Evolutionary conservation across 768 basidiomycete species (phyloP).

Genomic region (Galerina marginata): DNA sequence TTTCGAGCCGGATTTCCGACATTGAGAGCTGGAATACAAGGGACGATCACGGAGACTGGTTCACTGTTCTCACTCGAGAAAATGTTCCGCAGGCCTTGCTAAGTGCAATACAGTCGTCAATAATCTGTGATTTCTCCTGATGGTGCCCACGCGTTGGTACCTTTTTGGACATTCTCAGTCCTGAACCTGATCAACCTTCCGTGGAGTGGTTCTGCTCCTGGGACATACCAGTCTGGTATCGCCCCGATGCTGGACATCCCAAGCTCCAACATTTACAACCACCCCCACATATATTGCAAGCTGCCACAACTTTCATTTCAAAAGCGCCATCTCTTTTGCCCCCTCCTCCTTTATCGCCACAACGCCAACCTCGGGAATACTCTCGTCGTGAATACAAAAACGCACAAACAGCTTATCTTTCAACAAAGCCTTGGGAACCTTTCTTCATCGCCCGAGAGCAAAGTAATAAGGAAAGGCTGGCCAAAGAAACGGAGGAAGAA

Average conservation of each 20-base stretch:
- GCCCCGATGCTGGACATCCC: neutral
- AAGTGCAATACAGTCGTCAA: neutral
- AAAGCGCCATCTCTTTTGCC: neutral
- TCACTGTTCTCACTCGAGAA: neutral
- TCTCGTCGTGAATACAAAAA: neutral
- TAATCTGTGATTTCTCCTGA: conserved; percentile 3
- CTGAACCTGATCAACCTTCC: neutral
- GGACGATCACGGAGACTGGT: conserved; percentile 10
- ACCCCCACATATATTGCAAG: conserved; percentile 3
- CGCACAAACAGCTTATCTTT: neutral
- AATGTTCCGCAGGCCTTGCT: neutral
- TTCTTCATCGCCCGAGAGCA: conserved; percentile 4
- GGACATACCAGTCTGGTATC: conserved; percentile 17
- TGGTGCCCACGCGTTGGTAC: neutral
- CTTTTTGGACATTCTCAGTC: neutral
- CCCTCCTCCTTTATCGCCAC: neutral
- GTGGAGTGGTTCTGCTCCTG: conserved; percentile 5
- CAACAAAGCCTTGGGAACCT: conserved; percentile 3
- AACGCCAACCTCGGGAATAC: neutral
- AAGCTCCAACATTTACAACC: neutral
- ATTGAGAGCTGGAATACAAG: neutral
- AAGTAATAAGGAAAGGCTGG: neutral
- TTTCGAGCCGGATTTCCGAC: conserved; percentile 4
- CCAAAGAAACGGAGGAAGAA: neutral
- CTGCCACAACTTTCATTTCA: neutral